Percentiles rank a stretch among this genome's conserved stretches.
These are phyloP conservation scores for Penicillium goetzii DNA, from an alignment of 495 filamentous ascomycete genomes.

Conservation along the genomic window DNA sequence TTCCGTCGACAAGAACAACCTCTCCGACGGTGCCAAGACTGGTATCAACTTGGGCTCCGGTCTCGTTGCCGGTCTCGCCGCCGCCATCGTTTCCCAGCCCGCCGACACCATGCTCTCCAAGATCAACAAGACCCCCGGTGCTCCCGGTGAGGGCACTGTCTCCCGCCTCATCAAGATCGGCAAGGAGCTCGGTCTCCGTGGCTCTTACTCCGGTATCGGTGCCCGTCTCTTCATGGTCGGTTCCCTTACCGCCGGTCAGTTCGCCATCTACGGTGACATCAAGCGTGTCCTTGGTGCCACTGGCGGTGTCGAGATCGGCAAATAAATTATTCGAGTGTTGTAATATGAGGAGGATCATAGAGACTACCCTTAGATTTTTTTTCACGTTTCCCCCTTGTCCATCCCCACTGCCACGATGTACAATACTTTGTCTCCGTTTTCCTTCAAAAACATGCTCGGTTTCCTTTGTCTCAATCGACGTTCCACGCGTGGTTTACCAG, in stretches of 20 bases:
- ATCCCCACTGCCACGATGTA: constrained; percentile 37
- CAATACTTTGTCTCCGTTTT: constrained; percentile 43
- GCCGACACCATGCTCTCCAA: constrained; percentile 99
- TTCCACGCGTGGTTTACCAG: not conserved
- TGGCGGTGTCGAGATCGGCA: constrained; percentile 79
- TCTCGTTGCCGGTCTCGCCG: constrained; percentile 97
- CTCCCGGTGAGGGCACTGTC: constrained; percentile 91
- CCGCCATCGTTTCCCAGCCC: constrained; percentile 93
- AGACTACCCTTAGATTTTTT: constrained; percentile 44
- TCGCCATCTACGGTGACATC: constrained; percentile 88
- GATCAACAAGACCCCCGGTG: constrained; percentile 99
- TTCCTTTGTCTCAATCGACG: constrained; percentile 24
- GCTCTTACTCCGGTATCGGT: constrained; percentile 89
- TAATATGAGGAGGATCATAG: constrained; percentile 40
- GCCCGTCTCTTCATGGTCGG: constrained; percentile 66
- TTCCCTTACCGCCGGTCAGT: constrained; percentile 87
- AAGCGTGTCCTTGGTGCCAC: constrained; percentile 63
- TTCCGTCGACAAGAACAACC: constrained; percentile 71
- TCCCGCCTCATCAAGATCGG: constrained; percentile 93
- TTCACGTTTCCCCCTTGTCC: constrained; percentile 32
- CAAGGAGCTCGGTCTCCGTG: constrained; percentile 88
- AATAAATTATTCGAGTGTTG: constrained; percentile 40
- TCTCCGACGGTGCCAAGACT: constrained; percentile 78
- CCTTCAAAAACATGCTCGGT: constrained; percentile 35
- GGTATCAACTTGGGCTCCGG: constrained; percentile 91